Conservation (phyloP, 1,284 basidiomycete genomes). For the Hymenochaete sp. region DNA sequence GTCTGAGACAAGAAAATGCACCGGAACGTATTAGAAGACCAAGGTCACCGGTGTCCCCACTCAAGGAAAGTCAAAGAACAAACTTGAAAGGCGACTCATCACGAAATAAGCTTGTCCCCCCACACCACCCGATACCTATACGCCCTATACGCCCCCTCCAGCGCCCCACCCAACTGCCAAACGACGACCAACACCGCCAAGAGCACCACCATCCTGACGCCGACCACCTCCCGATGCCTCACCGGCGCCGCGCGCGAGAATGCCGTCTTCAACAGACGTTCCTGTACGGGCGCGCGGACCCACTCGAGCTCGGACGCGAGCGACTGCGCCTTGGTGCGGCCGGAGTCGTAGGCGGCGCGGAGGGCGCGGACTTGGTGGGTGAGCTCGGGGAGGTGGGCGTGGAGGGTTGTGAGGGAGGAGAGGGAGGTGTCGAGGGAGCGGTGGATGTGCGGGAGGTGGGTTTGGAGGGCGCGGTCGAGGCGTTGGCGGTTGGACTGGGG, state of each 20-base stretch:
- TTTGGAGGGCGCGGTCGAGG: slow-evolving; percentile 44
- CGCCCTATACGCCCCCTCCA: slow-evolving; percentile 57
- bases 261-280: slow-evolving; percentile 60
- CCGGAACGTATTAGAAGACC: background rate
- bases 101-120: slow-evolving; percentile 68
- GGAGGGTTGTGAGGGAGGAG: slow-evolving; percentile 40
- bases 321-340: slow-evolving; percentile 54
- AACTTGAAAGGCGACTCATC: background rate
- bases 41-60: too few relatives aligned
- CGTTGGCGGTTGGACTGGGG: slow-evolving; percentile 47
- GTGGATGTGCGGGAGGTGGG: slow-evolving; percentile 52
- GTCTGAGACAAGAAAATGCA: background rate
- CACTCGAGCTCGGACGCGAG: slow-evolving; percentile 55
- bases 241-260: slow-evolving; percentile 61
- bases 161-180: slow-evolving; percentile 51
- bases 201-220: slow-evolving; percentile 51
- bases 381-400: slow-evolving; percentile 48
- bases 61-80: too few relatives aligned
- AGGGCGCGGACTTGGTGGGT: slow-evolving; percentile 52
- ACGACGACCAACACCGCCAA: slow-evolving; percentile 35
- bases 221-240: slow-evolving; percentile 52
- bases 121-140: slow-evolving; percentile 64
- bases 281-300: slow-evolving; percentile 66
- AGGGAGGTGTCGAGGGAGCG: slow-evolving; percentile 50
- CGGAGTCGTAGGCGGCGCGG: slow-evolving; percentile 55